Percentiles rank a stretch among this genome's conserved stretches.
These are phyloP conservation scores for Escovopsis weberi DNA, from an alignment of 2,329 filamentous ascomycete species.

Conservation along the genomic window DNA sequence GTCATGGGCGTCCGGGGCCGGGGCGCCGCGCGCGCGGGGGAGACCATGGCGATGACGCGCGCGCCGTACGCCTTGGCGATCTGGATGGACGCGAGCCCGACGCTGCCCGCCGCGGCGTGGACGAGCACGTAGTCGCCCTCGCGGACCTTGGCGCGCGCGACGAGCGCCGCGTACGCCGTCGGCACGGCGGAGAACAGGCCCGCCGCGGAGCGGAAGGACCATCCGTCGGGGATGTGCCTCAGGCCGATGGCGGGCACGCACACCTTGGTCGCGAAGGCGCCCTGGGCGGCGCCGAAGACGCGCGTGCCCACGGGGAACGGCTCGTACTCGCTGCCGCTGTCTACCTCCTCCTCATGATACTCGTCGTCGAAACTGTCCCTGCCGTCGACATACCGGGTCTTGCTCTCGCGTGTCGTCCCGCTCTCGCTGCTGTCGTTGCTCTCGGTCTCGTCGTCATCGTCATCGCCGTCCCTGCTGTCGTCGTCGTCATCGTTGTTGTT, in stretches of 20 bases:
- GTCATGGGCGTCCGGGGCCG: slow-evolving; percentile 33
- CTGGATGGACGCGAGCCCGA: slow-evolving; percentile 83
- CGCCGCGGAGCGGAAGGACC: slow-evolving; percentile 73
- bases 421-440: no score
- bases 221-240: slow-evolving; percentile 61
- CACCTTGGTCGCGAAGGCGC: slow-evolving; percentile 70
- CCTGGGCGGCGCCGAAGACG: slow-evolving; percentile 79
- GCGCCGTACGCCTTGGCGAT: slow-evolving; percentile 85
- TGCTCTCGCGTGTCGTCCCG: no score
- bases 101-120: slow-evolving; percentile 84
- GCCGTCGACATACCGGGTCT: slow-evolving; percentile 16
- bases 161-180: slow-evolving; percentile 74
- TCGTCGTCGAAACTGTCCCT: no score
- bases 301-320: slow-evolving; percentile 59
- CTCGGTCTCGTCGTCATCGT: no score
- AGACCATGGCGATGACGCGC: slow-evolving; percentile 84
- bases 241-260: slow-evolving; percentile 51
- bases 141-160: slow-evolving; percentile 62
- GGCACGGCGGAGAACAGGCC: slow-evolving; percentile 87
- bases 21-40: slow-evolving; percentile 60
- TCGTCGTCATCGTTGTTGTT: no score
- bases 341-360: no score
- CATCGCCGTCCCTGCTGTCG: no score
- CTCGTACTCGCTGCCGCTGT: no score
- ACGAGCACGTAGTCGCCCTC: slow-evolving; percentile 76